phyloP scores from a whole-genome alignment of 176 grass and related monocot species.

The Raddia distichophylla region DNA sequence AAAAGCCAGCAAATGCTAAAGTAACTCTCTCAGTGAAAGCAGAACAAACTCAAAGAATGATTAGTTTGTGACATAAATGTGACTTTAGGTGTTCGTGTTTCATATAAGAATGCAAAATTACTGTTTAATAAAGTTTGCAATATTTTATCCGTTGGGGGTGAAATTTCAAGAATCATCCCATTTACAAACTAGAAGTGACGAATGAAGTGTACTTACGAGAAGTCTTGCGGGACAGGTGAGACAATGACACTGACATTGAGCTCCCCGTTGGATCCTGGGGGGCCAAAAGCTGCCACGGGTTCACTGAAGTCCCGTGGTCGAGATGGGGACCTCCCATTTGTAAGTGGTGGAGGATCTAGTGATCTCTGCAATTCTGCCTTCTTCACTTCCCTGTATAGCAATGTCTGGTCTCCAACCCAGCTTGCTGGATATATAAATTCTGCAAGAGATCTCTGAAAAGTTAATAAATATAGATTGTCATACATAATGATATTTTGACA shows the following conservation, averaged over 20 bases:
- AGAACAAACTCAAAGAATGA: background rate
- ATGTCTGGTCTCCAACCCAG: slow-evolving; percentile 92
- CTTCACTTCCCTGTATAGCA: slow-evolving; percentile 63
- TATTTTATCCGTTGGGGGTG: background rate
- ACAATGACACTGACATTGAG: slow-evolving; percentile 95
- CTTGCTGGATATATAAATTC: slow-evolving; percentile 93
- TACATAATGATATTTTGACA: background rate
- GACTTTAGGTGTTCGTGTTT: background rate
- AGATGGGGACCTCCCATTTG: slow-evolving; percentile 17
- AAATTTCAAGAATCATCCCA: background rate
- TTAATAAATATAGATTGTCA: slow-evolving; percentile 17
- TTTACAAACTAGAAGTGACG: background rate
- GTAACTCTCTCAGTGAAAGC: background rate
- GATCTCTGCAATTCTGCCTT: slow-evolving; percentile 79
- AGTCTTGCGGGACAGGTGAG: slow-evolving; percentile 72
- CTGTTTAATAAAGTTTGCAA: background rate
- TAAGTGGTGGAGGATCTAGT: slow-evolving; percentile 64
- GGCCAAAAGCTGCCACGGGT: slow-evolving; percentile 83
- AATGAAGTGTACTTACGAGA: slow-evolving; percentile 56
- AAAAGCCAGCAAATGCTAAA: background rate
- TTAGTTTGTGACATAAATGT: background rate
- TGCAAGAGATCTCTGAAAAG: background rate
- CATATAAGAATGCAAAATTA: background rate
- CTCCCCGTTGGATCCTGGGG: slow-evolving; percentile 81
- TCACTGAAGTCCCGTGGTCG: slow-evolving; percentile 47